Conservation (phyloP, 1,284 basidiomycete species). For the Lentinula novae-zelandiae region DNA sequence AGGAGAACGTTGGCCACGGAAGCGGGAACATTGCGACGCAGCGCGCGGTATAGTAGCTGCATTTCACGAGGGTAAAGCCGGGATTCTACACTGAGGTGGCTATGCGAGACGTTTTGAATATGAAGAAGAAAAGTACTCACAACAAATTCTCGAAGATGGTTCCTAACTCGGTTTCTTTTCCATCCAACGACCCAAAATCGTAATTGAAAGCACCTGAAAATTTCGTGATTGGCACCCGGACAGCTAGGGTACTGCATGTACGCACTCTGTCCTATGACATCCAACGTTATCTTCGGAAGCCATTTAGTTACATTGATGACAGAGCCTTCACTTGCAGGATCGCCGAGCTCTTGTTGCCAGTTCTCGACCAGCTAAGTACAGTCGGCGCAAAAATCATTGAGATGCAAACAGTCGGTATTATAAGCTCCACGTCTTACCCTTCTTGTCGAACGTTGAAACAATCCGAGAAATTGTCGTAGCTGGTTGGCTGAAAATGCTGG, state of each 20-base stretch:
- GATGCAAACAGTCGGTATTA: background rate
- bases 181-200: constrained; percentile 19
- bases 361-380: constrained; percentile 7
- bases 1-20: background rate
- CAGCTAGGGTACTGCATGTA: background rate
- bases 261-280: constrained; percentile 15
- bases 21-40: background rate
- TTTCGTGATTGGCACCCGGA: background rate
- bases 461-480: constrained; percentile 10
- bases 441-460: constrained; percentile 13
- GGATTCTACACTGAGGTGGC: background rate
- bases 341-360: constrained; percentile 2
- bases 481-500: constrained; percentile 19
- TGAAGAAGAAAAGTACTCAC: constrained; percentile 17
- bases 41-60: background rate
- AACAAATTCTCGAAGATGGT: constrained; percentile 25
- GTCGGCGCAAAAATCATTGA: background rate
- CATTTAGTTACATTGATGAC: constrained; percentile 5
- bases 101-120: background rate
- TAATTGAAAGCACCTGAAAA: constrained; percentile 18
- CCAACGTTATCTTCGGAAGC: constrained; percentile 12
- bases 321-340: background rate
- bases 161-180: constrained; percentile 19
- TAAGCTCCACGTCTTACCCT: constrained; percentile 1
- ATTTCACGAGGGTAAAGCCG: background rate